Conservation (phyloP, 1,139 yeast species). For the Hyphopichia buzzinii region DNA sequence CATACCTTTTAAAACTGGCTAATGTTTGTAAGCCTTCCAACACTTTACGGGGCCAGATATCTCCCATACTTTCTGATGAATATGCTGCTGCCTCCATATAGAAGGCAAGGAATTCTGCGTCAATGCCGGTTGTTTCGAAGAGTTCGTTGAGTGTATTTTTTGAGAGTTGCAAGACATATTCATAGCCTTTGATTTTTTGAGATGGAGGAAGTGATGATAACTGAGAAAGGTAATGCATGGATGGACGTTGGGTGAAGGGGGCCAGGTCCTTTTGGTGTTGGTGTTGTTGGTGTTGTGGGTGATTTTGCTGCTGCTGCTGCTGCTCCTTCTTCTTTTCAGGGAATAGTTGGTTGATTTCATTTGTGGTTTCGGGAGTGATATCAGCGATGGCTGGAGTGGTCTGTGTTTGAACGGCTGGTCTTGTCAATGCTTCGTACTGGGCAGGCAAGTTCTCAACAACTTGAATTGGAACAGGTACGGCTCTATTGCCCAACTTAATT, state of each 20-base stretch:
- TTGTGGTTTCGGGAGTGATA: background rate
- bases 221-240: constrained; percentile 31
- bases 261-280: no score
- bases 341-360: background rate
- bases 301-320: background rate
- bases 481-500: constrained; percentile 10
- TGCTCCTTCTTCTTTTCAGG: background rate
- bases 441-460: constrained; percentile 47
- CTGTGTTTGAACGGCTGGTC: background rate
- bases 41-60: constrained; percentile 18
- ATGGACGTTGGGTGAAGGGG: constrained; percentile 21
- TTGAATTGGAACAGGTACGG: constrained; percentile 34
- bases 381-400: background rate
- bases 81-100: constrained; percentile 45
- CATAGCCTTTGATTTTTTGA: constrained; percentile 33
- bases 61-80: constrained; percentile 8
- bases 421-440: constrained; percentile 20
- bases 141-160: constrained; percentile 27
- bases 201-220: constrained; percentile 25
- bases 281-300: background rate
- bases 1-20: constrained; percentile 23
- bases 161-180: constrained; percentile 36
- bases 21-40: constrained; percentile 17
- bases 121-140: constrained; percentile 52
- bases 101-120: constrained; percentile 53